phyloP scores from a whole-genome alignment of 2,329 filamentous ascomycete species.

The Dothistroma septosporum region DNA sequence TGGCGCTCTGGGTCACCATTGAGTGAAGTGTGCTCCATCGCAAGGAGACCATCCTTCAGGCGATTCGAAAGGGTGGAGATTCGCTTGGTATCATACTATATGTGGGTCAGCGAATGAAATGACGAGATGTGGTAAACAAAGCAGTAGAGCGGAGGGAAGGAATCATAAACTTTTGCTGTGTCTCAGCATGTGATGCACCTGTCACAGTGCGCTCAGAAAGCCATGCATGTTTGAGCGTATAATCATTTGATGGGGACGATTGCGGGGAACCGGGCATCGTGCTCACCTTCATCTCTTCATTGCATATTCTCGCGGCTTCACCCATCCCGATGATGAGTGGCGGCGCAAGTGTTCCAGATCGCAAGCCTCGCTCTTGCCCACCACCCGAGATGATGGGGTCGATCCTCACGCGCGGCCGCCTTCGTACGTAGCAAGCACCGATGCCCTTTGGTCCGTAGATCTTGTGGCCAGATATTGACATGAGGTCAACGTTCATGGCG shows the following conservation, averaged over 20 bases:
- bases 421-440: conserved; percentile 90
- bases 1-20: conserved; percentile 81
- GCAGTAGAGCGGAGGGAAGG: not conserved
- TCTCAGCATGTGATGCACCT: conserved; percentile 45
- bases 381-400: conserved; percentile 95
- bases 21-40: conserved; percentile 86
- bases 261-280: not conserved
- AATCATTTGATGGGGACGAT: conserved; percentile 57
- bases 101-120: conserved; percentile 25
- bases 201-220: conserved; percentile 74
- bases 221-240: conserved; percentile 84
- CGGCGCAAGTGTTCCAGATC: conserved; percentile 90
- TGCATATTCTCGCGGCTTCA: conserved; percentile 88
- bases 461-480: conserved; percentile 98
- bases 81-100: conserved; percentile 84
- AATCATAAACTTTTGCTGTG: conserved; percentile 64
- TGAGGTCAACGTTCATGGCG: conserved; percentile 94
- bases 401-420: conserved; percentile 85
- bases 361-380: conserved; percentile 89
- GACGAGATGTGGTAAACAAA: not conserved
- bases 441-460: conserved; percentile 98
- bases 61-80: conserved; percentile 79
- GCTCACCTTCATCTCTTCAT: conserved; percentile 84
- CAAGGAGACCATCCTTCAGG: conserved; percentile 73
- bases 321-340: conserved; percentile 88